Conservation (phyloP, 257 asterid genomes). For the Scutellaria barbata region DNA sequence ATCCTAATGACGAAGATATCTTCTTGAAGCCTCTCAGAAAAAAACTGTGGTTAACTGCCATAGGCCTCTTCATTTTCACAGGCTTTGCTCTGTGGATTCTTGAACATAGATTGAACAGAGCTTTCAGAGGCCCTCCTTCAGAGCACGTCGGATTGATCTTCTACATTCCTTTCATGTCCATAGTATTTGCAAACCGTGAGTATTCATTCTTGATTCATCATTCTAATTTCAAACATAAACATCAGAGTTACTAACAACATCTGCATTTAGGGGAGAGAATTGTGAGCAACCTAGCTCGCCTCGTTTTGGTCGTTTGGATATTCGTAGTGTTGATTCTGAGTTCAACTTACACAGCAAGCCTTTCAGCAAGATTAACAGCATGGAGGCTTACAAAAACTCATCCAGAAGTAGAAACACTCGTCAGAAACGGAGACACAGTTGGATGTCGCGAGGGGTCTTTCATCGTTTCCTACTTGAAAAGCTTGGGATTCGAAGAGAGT, state of each 20-base stretch:
- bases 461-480: slow-evolving; percentile 25
- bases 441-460: slow-evolving; percentile 48
- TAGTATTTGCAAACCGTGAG: slow-evolving; percentile 53
- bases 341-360: slow-evolving; percentile 47
- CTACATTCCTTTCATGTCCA: slow-evolving; percentile 51
- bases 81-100: slow-evolving; percentile 53
- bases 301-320: slow-evolving; percentile 50
- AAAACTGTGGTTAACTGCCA: slow-evolving; percentile 46
- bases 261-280: slow-evolving; percentile 47
- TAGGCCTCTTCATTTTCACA: slow-evolving; percentile 38
- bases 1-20: slow-evolving; percentile 34
- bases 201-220: not conserved
- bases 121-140: slow-evolving; percentile 47
- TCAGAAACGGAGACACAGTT: slow-evolving; percentile 31
- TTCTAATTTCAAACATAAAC: not conserved
- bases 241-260: not conserved
- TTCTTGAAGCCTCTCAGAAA: slow-evolving; percentile 46
- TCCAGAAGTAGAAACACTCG: slow-evolving; percentile 34
- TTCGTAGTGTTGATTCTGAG: slow-evolving; percentile 49
- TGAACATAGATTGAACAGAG: slow-evolving; percentile 48
- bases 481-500: slow-evolving; percentile 35
- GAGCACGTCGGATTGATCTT: slow-evolving; percentile 50
- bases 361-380: slow-evolving; percentile 52
- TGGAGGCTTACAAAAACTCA: slow-evolving; percentile 34
- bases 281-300: slow-evolving; percentile 46